Evolutionary conservation across 1,139 yeast species (phyloP), one percentile per base, ranked within the genome.

Genomic region (Hemisphaericaspora xylofermentans): DNA sequence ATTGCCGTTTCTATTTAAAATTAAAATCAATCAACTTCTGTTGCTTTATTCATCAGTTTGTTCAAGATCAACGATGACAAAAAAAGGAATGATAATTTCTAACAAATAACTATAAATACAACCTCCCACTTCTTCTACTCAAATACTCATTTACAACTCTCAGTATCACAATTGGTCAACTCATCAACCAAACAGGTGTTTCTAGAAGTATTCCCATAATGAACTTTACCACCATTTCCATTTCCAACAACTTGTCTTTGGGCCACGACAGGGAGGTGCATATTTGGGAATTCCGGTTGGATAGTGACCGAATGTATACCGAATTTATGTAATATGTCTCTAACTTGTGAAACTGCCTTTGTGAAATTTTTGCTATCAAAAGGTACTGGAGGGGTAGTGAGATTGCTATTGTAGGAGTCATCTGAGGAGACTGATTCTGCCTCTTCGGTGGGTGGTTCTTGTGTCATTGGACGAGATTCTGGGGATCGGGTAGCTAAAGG

Each of bases 281-380:
- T 18, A 29, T 37, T 39, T 21, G 47, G 43, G 47, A 71, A 89
- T 66, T 91, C 97, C 0, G 97, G 98, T 64, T 93, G 98, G 38
- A 93, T 91, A 1, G 98, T 93, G 16, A 94, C 96, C 32, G 95
- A 85, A 54, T 89, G 96, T 46, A 93, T 84, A 28, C 96, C 96
- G 57, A 82, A 86, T 26, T 76, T 80, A 53, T 88, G 95, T 58
- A 93, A 75, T 39, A 91, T 82, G 41, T 79, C 79, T 58, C 95
- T 80, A 42, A 93, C 93, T 45, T 79, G 78, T 39, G 81, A 73
- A 6, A 95, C 95, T 38, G 87, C 76, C n/a, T 69, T 64, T 49
- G 84, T 66, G 60, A 89, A 93, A 33, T 77, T 75, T 24, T 48
- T 47, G 46, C 64, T 64, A 50, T 64, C 60, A 40, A 70, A 60